phyloP scores from a whole-genome alignment of 2,329 filamentous ascomycete species.

The Ambrosiella xylebori region DNA sequence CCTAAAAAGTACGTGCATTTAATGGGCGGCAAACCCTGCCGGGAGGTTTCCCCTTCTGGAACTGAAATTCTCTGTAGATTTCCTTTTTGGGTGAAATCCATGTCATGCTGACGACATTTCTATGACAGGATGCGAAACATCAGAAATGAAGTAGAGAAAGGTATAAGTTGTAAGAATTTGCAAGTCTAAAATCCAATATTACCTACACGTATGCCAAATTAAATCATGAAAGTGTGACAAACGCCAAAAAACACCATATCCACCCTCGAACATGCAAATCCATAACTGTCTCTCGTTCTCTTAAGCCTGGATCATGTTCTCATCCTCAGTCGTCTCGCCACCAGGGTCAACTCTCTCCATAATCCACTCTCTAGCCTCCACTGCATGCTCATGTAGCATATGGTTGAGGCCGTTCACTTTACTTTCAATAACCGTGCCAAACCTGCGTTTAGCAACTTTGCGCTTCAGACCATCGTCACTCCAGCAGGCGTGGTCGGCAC shows the following conservation, averaged over 20 bases:
- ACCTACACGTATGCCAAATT: too few relatives aligned
- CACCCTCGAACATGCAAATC: background rate
- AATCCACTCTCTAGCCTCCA: conserved; percentile 36
- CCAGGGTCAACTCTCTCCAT: conserved; percentile 21
- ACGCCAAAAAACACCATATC: background rate
- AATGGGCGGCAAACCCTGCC: background rate
- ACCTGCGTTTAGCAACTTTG: conserved; percentile 42
- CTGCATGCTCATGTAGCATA: conserved; percentile 40
- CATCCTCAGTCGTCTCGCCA: conserved; percentile 34
- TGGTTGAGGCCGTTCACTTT: conserved; percentile 29
- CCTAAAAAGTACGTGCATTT: background rate
- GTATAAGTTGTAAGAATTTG: too few relatives aligned
- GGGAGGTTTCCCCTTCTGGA: too few relatives aligned
- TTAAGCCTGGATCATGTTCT: conserved; percentile 19
- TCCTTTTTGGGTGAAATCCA: too few relatives aligned
- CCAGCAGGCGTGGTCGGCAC: conserved; percentile 61
- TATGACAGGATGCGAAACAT: too few relatives aligned
- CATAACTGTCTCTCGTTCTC: background rate
- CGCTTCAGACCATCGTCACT: conserved; percentile 39
- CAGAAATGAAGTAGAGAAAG: too few relatives aligned
- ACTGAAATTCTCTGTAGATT: too few relatives aligned
- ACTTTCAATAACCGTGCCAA: conserved; percentile 40
- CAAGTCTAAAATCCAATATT: too few relatives aligned
- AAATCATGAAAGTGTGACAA: background rate
- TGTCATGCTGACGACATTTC: too few relatives aligned